phyloP scores from a whole-genome alignment of 345 rosid genomes.

The Clausena lansium region DNA sequence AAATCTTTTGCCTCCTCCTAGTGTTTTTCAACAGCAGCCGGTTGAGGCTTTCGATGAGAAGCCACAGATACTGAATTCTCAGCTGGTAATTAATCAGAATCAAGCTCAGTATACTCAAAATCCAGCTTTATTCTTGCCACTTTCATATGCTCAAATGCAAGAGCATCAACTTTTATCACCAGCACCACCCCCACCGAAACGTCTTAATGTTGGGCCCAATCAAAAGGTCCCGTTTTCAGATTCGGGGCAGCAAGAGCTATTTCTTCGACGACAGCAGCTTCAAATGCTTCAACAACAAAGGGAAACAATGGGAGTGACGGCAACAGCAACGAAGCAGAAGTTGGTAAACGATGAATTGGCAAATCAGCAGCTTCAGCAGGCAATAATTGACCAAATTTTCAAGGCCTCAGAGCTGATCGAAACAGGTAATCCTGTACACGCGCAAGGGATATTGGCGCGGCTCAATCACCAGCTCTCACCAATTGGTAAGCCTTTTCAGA shows the following conservation, averaged over 20 bases:
- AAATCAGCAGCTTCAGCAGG: conserved; percentile 67
- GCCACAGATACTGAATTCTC: conserved; percentile 49
- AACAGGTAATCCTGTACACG: conserved; percentile 74
- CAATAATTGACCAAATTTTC: conserved; percentile 68
- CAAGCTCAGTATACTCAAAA: conserved; percentile 48
- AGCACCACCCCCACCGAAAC: conserved; percentile 49
- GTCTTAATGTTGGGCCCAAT: conserved; percentile 41
- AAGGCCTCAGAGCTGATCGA: conserved; percentile 90
- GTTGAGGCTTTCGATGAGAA: conserved; percentile 44
- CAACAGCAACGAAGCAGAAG: conserved; percentile 31
- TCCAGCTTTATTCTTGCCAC: conserved; percentile 48
- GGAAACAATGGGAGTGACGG: conserved; percentile 20
- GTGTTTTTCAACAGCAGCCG: conserved; percentile 28
- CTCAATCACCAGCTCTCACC: conserved; percentile 99
- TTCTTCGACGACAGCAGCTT: conserved; percentile 35
- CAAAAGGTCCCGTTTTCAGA: conserved; percentile 39
- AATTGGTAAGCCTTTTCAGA: conserved; percentile 65
- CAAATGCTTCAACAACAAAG: conserved; percentile 43
- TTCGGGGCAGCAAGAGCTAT: conserved; percentile 47
- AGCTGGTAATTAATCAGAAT: conserved; percentile 44
- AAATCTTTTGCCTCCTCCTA: conserved; percentile 22
- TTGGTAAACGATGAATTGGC: conserved; percentile 42
- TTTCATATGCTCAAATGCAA: conserved; percentile 34
- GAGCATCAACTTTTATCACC: conserved; percentile 45
- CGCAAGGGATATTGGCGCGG: conserved; percentile 99